These are phyloP conservation scores for Gnetum montanum DNA, from an alignment of 75 land plant genomes.

Conservation along the genomic window DNA sequence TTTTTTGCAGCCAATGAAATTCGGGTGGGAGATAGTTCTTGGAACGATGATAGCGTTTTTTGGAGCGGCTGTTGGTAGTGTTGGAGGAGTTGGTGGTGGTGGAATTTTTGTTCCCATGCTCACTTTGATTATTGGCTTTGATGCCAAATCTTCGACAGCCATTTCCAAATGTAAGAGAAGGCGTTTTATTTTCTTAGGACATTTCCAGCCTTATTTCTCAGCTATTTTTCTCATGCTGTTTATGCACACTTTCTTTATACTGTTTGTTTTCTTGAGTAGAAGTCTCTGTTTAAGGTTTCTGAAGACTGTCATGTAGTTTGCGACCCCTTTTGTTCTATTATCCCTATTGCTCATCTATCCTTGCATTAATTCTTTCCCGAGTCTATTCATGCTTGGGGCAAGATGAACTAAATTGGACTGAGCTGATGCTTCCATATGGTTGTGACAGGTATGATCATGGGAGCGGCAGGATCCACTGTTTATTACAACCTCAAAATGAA, in stretches of 20 bases:
- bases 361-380: too few species aligned
- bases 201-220: background rate
- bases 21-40: slow-evolving; percentile 56
- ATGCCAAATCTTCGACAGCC: slow-evolving; percentile 69
- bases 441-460: slow-evolving; percentile 67
- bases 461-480: slow-evolving; percentile 45
- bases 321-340: background rate
- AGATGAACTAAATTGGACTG: too few species aligned
- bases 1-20: slow-evolving; percentile 24
- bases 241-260: background rate
- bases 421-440: background rate
- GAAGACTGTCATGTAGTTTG: background rate
- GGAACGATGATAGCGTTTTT: slow-evolving; percentile 47
- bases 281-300: background rate
- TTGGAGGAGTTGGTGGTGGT: slow-evolving; percentile 87
- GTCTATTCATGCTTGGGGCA: too few species aligned
- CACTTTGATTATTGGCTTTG: slow-evolving; percentile 59
- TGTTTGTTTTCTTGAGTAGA: background rate
- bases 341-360: too few species aligned
- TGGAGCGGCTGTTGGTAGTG: slow-evolving; percentile 75
- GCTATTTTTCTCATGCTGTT: background rate
- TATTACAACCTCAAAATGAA: slow-evolving; percentile 46
- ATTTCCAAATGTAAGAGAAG: slow-evolving; percentile 68
- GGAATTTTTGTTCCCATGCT: slow-evolving; percentile 85
- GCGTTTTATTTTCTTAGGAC: background rate